These are phyloP conservation scores for Xanthoconium purpureum DNA, from an alignment of 768 basidiomycete genomes.

Conservation along the genomic window DNA sequence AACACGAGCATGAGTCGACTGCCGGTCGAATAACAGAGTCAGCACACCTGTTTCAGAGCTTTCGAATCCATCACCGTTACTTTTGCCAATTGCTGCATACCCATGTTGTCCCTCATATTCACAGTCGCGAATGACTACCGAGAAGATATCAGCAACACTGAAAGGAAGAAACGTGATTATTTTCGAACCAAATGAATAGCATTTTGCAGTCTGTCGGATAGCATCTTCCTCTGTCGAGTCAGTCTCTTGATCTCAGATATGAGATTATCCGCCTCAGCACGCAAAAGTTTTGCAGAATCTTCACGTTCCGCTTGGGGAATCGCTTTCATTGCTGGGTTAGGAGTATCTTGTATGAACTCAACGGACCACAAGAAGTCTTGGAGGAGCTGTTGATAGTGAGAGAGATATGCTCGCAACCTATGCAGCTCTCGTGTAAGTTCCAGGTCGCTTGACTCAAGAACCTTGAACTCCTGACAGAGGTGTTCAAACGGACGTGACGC, in stretches of 20 bases:
- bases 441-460: conserved; percentile 40
- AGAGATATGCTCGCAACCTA: conserved; percentile 50
- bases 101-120: conserved; percentile 46
- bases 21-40: background rate
- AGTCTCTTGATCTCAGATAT: conserved; percentile 48
- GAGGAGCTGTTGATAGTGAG: conserved; percentile 53
- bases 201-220: conserved; percentile 23
- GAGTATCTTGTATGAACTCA: conserved; percentile 45
- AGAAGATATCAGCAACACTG: background rate
- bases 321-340: conserved; percentile 46
- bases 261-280: conserved; percentile 45
- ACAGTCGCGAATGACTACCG: conserved; percentile 52
- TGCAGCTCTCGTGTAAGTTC: conserved; percentile 54
- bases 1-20: background rate
- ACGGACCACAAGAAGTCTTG: conserved; percentile 53
- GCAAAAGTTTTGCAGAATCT: conserved; percentile 26
- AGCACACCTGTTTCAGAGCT: conserved; percentile 21
- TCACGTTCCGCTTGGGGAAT: conserved; percentile 19
- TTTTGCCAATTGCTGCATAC: conserved; percentile 1
- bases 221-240: conserved; percentile 28
- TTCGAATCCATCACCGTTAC: conserved; percentile 3
- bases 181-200: conserved; percentile 24
- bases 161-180: background rate
- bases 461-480: conserved; percentile 40
- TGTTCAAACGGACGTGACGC: background rate